Percentiles rank a stretch among this genome's conserved stretches.
Conservation (phyloP, 768 basidiomycete genomes). For the Kondoa malvinella region DNA sequence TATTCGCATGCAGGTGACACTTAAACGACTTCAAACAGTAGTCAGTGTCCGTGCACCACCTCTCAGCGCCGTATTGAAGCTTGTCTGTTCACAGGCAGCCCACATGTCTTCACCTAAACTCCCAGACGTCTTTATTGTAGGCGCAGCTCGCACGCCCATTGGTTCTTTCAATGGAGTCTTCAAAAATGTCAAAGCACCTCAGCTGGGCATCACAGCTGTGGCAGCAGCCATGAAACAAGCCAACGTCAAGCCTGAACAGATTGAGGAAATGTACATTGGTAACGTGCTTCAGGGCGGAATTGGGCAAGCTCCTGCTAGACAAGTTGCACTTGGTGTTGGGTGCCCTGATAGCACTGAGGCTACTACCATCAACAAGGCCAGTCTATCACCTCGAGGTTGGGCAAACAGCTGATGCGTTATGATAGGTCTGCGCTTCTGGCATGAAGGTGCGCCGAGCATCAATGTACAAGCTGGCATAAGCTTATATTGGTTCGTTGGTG, state of each 20-base stretch:
- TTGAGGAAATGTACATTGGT: constrained; percentile 95
- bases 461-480: background rate
- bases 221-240: constrained; percentile 74
- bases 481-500: background rate
- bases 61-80: background rate
- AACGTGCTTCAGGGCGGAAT: constrained; percentile 96
- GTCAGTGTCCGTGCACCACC: background rate
- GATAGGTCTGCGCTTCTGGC: constrained; percentile 77
- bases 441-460: constrained; percentile 45
- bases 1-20: background rate
- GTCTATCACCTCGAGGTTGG: too few relatives aligned
- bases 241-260: constrained; percentile 56
- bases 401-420: too few relatives aligned
- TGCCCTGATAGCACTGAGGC: constrained; percentile 72
- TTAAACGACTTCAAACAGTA: background rate
- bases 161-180: constrained; percentile 80
- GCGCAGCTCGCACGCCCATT: constrained; percentile 56
- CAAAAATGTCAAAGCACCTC: constrained; percentile 71
- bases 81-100: background rate
- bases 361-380: constrained; percentile 85
- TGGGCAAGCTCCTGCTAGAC: constrained; percentile 93
- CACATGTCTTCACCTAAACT: background rate
- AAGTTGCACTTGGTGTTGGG: constrained; percentile 84
- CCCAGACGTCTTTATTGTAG: background rate
- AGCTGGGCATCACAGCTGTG: constrained; percentile 73